Conservation (phyloP, 73 alveolate species). For the Tetrahymena thermophila region DNA sequence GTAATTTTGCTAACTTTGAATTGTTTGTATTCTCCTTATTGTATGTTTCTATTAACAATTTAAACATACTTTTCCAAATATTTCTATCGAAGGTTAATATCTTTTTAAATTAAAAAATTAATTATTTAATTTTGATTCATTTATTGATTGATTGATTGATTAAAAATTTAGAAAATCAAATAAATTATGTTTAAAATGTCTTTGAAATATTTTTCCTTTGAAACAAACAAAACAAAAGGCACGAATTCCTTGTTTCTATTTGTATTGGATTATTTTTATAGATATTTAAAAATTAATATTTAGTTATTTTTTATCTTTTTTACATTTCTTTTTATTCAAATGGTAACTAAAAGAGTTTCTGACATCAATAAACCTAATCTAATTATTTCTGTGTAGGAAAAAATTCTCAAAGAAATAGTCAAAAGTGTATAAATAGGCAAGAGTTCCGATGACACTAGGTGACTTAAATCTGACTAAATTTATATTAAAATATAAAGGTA, state of each 20-base stretch:
- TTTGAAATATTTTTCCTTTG: too few species aligned
- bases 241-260: neutral
- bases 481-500: neutral
- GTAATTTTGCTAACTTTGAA: neutral
- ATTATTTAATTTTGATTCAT: neutral
- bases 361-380: neutral
- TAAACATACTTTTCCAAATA: neutral
- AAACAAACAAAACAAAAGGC: neutral
- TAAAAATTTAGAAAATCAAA: too few species aligned
- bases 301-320: neutral
- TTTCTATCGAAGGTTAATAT: neutral
- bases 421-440: neutral
- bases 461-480: neutral
- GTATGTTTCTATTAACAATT: neutral
- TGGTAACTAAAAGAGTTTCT: neutral
- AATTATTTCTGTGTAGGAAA: neutral
- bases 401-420: neutral
- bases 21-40: neutral
- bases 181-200: too few species aligned
- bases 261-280: neutral
- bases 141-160: too few species aligned
- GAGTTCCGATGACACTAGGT: neutral
- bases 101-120: neutral
- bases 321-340: neutral
- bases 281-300: too few species aligned